These are phyloP conservation scores for Protea cynaroides DNA, from an alignment of 164 flowering plant genomes.

Conservation along the genomic window DNA sequence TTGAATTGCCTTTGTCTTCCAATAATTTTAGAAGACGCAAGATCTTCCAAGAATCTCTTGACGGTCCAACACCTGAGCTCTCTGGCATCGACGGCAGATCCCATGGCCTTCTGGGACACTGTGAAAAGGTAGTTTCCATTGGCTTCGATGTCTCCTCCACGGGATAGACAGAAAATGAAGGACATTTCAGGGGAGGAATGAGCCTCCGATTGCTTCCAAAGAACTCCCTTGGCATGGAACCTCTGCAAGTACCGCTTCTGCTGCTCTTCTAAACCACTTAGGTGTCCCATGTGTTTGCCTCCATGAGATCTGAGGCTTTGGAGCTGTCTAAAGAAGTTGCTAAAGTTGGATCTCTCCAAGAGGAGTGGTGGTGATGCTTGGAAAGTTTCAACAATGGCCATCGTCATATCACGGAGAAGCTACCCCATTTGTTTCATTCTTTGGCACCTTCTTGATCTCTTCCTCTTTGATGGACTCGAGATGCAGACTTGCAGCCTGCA, in stretches of 20 bases:
- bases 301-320: slow-evolving; percentile 12
- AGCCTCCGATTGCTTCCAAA: slow-evolving; percentile 62
- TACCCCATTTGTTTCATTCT: slow-evolving; percentile 38
- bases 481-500: too few species aligned
- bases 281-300: slow-evolving; percentile 41
- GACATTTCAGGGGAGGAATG: slow-evolving; percentile 21
- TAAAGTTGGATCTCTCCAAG: slow-evolving; percentile 21
- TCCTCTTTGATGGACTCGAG: slow-evolving; percentile 10
- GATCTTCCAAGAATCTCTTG: slow-evolving; percentile 62
- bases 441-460: not conserved
- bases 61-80: slow-evolving; percentile 77
- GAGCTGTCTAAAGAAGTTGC: slow-evolving; percentile 7
- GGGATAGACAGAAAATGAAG: slow-evolving; percentile 53
- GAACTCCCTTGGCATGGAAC: slow-evolving; percentile 60
- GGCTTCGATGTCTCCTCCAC: slow-evolving; percentile 88
- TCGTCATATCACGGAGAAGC: slow-evolving; percentile 47
- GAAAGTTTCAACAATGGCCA: slow-evolving; percentile 24
- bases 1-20: too few species aligned
- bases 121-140: slow-evolving; percentile 96
- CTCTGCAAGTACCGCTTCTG: slow-evolving; percentile 45
- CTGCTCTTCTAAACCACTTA: slow-evolving; percentile 76
- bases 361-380: too few species aligned
- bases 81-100: slow-evolving; percentile 37
- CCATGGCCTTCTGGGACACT: slow-evolving; percentile 60
- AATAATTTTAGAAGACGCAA: too few species aligned